Percentiles rank a stretch among this genome's conserved stretches.
Evolutionary conservation across 495 filamentous ascomycete genomes (phyloP).

Genomic region (Venustampulla echinocandica): DNA sequence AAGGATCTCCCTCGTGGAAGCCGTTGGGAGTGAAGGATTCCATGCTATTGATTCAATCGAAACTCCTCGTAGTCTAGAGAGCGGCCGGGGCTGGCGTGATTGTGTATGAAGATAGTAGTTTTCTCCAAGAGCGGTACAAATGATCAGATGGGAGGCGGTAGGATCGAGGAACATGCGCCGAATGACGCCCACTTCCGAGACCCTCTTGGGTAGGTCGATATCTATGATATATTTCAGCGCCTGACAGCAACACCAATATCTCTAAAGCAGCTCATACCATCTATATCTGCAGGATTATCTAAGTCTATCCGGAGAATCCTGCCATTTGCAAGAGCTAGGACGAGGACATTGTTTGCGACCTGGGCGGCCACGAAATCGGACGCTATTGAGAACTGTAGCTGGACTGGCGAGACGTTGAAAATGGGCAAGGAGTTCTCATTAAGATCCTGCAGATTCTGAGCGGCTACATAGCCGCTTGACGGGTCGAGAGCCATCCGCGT

Average conservation of each 20-base stretch:
- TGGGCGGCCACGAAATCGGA: constrained; percentile 94
- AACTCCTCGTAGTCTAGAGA: constrained; percentile 78
- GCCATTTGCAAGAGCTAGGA: constrained; percentile 79
- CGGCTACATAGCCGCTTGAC: constrained; percentile 39
- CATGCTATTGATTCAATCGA: constrained; percentile 83
- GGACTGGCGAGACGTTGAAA: constrained; percentile 84
- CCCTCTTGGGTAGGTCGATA: constrained; percentile 93
- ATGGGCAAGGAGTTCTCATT: constrained; percentile 64
- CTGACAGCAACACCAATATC: neutral
- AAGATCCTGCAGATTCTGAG: constrained; percentile 43
- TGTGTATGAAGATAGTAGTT: constrained; percentile 98
- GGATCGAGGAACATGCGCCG: constrained; percentile 95
- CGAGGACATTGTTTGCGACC: constrained; percentile 93
- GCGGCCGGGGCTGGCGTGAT: constrained; percentile 72
- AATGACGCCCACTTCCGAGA: constrained; percentile 82
- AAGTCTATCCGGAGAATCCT: constrained; percentile 90
- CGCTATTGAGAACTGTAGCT: constrained; percentile 83
- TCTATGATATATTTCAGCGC: constrained; percentile 43
- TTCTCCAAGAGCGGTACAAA: constrained; percentile 84
- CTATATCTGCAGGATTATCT: constrained; percentile 87
- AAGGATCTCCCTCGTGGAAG: constrained; percentile 91
- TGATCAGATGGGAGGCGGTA: constrained; percentile 86
- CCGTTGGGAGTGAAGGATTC: constrained; percentile 94
- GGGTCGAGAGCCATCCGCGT: constrained; percentile 31
- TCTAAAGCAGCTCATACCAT: too few relatives aligned